These are phyloP conservation scores for Diaporthe velutina DNA, from an alignment of 2,329 filamentous ascomycete genomes.

Conservation along the genomic window DNA sequence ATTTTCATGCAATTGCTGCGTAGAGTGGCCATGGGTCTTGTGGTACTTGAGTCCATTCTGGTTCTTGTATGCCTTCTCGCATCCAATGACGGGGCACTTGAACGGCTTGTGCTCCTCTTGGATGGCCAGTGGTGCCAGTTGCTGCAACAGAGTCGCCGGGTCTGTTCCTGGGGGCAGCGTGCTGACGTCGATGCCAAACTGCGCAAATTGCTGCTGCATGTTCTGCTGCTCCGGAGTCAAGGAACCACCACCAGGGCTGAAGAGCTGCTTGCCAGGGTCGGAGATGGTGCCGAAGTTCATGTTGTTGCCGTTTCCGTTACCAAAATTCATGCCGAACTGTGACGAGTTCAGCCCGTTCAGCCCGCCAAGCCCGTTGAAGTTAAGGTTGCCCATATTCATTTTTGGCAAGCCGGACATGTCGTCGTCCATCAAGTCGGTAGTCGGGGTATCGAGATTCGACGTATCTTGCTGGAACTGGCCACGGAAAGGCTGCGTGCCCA, in stretches of 20 bases:
- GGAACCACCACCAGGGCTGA: slow-evolving; percentile 84
- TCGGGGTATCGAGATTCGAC: slow-evolving; percentile 61
- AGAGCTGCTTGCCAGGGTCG: slow-evolving; percentile 93
- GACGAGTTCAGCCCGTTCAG: slow-evolving; percentile 53
- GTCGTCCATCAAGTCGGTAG: slow-evolving; percentile 79
- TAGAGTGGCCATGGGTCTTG: slow-evolving; percentile 92
- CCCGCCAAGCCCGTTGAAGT: slow-evolving; percentile 52
- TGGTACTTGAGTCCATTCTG: slow-evolving; percentile 97
- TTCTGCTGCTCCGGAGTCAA: slow-evolving; percentile 71
- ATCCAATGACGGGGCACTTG: slow-evolving; percentile 97
- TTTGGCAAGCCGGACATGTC: slow-evolving; percentile 74
- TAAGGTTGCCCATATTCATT: slow-evolving; percentile 71
- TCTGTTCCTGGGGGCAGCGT: slow-evolving; percentile 84
- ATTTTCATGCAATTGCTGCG: slow-evolving; percentile 96
- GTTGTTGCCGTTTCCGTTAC: slow-evolving; percentile 57
- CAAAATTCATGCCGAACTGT: slow-evolving; percentile 67
- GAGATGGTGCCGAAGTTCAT: slow-evolving; percentile 77
- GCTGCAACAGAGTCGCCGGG: slow-evolving; percentile 69
- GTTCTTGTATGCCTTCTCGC: slow-evolving; percentile 99
- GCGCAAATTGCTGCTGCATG: slow-evolving; percentile 76
- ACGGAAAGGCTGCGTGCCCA: slow-evolving; percentile 81
- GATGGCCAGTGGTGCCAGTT: slow-evolving; percentile 72
- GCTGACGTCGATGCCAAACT: slow-evolving; percentile 80
- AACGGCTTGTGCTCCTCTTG: slow-evolving; percentile 97
- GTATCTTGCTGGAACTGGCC: slow-evolving; percentile 61